phyloP scores from a whole-genome alignment of 2,329 filamentous ascomycete species.

The Microcera coccophila region DNA sequence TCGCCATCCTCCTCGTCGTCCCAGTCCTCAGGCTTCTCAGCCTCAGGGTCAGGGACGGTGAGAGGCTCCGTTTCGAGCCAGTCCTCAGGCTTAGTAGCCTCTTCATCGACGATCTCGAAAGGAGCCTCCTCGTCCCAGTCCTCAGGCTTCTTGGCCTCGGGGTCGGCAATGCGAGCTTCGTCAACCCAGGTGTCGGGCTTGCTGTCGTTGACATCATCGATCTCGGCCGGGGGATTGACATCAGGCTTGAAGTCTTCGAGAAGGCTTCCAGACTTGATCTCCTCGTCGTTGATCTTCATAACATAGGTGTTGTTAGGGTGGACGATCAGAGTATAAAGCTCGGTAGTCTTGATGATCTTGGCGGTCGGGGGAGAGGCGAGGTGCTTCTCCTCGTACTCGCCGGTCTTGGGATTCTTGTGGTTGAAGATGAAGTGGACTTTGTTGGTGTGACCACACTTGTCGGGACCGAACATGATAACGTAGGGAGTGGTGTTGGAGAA shows the following conservation, averaged over 20 bases:
- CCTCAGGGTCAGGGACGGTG: slow-evolving; percentile 85
- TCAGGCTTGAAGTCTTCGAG: slow-evolving; percentile 88
- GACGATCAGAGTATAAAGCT: slow-evolving; percentile 95
- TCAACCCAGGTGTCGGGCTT: slow-evolving; percentile 98
- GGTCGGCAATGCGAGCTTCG: slow-evolving; percentile 83
- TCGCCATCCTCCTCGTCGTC: slow-evolving; percentile 99
- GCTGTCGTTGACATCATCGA: slow-evolving; percentile 86
- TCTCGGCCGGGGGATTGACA: slow-evolving; percentile 94
- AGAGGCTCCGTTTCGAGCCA: slow-evolving; percentile 90
- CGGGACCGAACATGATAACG: slow-evolving; percentile 99
- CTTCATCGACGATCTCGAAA: slow-evolving; percentile 91
- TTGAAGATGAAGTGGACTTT: slow-evolving; percentile 99
- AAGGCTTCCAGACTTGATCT: slow-evolving; percentile 83
- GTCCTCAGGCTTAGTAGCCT: slow-evolving; percentile 86
- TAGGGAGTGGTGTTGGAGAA: slow-evolving; percentile 97
- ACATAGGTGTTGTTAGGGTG: slow-evolving; percentile 93
- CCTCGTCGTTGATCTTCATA: slow-evolving; percentile 87
- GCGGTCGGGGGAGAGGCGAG: slow-evolving; percentile 77
- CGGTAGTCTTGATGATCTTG: slow-evolving; percentile 84
- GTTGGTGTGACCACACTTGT: slow-evolving; percentile 99
- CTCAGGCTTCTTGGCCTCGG: slow-evolving; percentile 90
- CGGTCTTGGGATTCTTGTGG: slow-evolving; percentile 99
- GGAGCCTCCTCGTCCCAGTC: slow-evolving; percentile 99
- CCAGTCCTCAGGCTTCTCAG: slow-evolving; percentile 98
- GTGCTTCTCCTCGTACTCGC: slow-evolving; percentile 99